phyloP scores from a whole-genome alignment of 2,329 filamentous ascomycete genomes.

The Aureobasidium melanogenum region DNA sequence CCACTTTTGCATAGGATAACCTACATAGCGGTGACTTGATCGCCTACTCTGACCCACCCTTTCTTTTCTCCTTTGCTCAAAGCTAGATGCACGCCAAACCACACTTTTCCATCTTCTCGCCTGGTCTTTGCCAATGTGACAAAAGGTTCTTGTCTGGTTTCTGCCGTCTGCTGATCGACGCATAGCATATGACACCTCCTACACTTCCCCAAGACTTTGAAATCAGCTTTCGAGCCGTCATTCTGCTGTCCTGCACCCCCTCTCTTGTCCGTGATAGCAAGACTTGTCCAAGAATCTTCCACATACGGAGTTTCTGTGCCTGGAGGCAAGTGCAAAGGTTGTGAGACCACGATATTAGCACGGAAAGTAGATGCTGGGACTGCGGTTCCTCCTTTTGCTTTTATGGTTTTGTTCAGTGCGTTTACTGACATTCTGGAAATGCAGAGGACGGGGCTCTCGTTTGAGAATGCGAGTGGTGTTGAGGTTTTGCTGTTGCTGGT shows the following conservation, averaged over 20 bases:
- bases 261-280: slow-evolving; percentile 28
- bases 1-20: neutral
- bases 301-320: slow-evolving; percentile 54
- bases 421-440: slow-evolving; percentile 75
- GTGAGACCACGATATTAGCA: slow-evolving; percentile 72
- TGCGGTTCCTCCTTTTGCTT: slow-evolving; percentile 49
- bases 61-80: neutral
- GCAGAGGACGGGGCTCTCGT: slow-evolving; percentile 86
- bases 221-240: slow-evolving; percentile 34
- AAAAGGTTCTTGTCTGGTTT: slow-evolving; percentile 76
- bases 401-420: slow-evolving; percentile 65
- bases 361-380: slow-evolving; percentile 71
- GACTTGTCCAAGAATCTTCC: slow-evolving; percentile 67
- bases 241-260: too few species aligned
- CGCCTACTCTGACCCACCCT: slow-evolving; percentile 15
- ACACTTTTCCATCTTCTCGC: slow-evolving; percentile 72
- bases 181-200: slow-evolving; percentile 94
- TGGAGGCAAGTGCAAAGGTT: slow-evolving; percentile 34
- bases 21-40: slow-evolving; percentile 10
- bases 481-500: slow-evolving; percentile 17
- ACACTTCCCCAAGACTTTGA: slow-evolving; percentile 72
- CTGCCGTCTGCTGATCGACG: slow-evolving; percentile 73
- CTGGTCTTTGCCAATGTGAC: slow-evolving; percentile 81
- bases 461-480: slow-evolving; percentile 67
- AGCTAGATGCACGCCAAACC: slow-evolving; percentile 68